A percentile compares a stretch with the other conserved stretches of the same genome.
These are phyloP conservation scores for Xylaria grammica DNA, from an alignment of 495 filamentous ascomycete genomes.

Conservation along the genomic window DNA sequence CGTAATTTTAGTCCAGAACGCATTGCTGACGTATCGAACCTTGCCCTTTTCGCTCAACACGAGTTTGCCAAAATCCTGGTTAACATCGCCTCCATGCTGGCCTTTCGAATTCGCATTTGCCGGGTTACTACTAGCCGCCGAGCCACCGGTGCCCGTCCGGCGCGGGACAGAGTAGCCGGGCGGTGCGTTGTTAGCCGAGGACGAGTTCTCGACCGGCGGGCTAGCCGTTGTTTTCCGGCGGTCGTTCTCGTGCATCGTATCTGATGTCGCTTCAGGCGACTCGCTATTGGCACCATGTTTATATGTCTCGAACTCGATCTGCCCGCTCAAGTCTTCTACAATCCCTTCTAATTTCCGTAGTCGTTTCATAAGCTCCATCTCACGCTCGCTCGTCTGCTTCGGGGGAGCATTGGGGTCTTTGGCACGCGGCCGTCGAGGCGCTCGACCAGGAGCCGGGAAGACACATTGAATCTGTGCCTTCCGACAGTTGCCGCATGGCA, in stretches of 20 bases:
- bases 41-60: conserved; percentile 80
- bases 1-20: conserved; percentile 86
- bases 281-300: conserved; percentile 44
- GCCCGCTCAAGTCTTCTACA: conserved; percentile 68
- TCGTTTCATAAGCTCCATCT: conserved; percentile 79
- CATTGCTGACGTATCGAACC: conserved; percentile 85
- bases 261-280: conserved; percentile 45
- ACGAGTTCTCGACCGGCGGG: conserved; percentile 11
- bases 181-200: conserved; percentile 30
- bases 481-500: conserved; percentile 83
- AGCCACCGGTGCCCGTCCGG: conserved; percentile 30
- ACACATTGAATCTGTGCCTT: conserved; percentile 80
- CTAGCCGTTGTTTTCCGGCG: conserved; percentile 32
- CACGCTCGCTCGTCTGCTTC: conserved; percentile 62
- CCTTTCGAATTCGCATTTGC: conserved; percentile 20
- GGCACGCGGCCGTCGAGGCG: conserved; percentile 70
- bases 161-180: conserved; percentile 29
- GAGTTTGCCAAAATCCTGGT: conserved; percentile 77
- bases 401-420: conserved; percentile 60
- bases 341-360: conserved; percentile 81
- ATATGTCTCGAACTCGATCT: conserved; percentile 55
- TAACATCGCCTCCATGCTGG: conserved; percentile 47
- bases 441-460: conserved; percentile 82
- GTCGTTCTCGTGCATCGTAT: conserved; percentile 32
- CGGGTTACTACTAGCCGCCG: conserved; percentile 31